Percentiles rank a stretch among this genome's conserved stretches.
Evolutionary conservation across 2,329 filamentous ascomycete genomes (phyloP).

Genomic region (Myriangium duriaei): DNA sequence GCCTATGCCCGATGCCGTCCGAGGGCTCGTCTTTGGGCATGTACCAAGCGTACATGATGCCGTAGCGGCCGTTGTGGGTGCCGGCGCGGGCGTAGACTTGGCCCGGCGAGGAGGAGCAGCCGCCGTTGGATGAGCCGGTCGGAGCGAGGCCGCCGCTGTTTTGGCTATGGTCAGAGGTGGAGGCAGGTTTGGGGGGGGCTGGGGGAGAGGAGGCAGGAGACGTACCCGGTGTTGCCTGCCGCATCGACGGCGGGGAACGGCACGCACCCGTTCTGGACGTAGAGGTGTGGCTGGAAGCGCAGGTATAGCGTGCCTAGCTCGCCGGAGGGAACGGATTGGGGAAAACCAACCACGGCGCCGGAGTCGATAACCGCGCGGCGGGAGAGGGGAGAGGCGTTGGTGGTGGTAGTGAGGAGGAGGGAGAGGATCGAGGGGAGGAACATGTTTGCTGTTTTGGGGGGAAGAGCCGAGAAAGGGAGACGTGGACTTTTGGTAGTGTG

Average conservation of each 20-base stretch:
- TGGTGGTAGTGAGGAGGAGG: slow-evolving; percentile 9
- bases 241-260: slow-evolving; percentile 50
- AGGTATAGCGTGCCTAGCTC: slow-evolving; percentile 37
- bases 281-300: slow-evolving; percentile 44
- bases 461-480: not conserved
- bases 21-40: slow-evolving; percentile 37
- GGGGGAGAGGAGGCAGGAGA: not conserved
- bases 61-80: slow-evolving; percentile 31
- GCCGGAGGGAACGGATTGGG: slow-evolving; percentile 39
- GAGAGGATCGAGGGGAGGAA: slow-evolving; percentile 8
- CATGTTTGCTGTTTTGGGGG: slow-evolving; percentile 3
- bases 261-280: slow-evolving; percentile 48
- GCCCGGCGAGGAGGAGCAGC: slow-evolving; percentile 34
- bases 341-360: slow-evolving; percentile 41
- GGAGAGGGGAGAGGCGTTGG: slow-evolving; percentile 15
- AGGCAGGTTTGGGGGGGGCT: not conserved
- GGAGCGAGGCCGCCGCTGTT: slow-evolving; percentile 32
- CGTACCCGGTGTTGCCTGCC: slow-evolving; percentile 44
- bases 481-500: not conserved
- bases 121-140: slow-evolving; percentile 27
- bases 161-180: not conserved
- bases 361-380: slow-evolving; percentile 32
- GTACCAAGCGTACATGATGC: slow-evolving; percentile 43
- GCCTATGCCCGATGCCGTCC: slow-evolving; percentile 36
- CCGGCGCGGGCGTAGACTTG: slow-evolving; percentile 39